Percentiles rank a stretch among this genome's conserved stretches.
Conservation (phyloP, 768 basidiomycete genomes). For the Pulveroboletus sp. region DNA sequence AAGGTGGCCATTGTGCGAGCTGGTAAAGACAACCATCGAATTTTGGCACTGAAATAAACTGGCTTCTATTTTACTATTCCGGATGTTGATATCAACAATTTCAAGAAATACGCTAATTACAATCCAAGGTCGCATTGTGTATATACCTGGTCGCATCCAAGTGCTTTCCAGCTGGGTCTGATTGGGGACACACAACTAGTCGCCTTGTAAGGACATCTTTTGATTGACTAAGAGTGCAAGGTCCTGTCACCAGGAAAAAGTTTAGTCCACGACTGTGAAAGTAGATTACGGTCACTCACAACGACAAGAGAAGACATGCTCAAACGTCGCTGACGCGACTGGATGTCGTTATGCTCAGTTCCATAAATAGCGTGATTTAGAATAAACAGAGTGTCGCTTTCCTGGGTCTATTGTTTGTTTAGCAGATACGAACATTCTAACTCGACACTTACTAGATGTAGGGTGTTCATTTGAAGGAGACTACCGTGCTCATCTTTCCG, state of each 20-base stretch:
- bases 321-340: constrained; percentile 6
- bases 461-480: neutral
- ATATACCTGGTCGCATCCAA: neutral
- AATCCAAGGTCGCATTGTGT: neutral
- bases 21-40: constrained; percentile 67
- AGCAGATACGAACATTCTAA: neutral
- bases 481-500: neutral
- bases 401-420: constrained; percentile 8
- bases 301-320: constrained; percentile 21
- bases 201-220: neutral
- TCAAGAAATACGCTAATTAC: constrained; percentile 3
- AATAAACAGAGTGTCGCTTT: neutral
- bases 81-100: neutral
- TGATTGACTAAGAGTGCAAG: constrained; percentile 18
- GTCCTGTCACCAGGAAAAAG: constrained; percentile 13
- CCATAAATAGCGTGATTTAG: constrained; percentile 7
- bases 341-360: neutral
- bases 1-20: constrained; percentile 62
- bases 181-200: neutral
- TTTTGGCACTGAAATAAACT: constrained; percentile 40
- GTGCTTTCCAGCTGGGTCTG: neutral
- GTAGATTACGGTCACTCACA: constrained; percentile 11
- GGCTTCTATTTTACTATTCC: neutral
- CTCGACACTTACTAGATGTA: constrained; percentile 2
- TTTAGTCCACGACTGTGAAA: neutral